Percentiles rank a stretch among this genome's conserved stretches.
phyloP scores from a whole-genome alignment of 345 rosid species.

The Combretum micranthum region DNA sequence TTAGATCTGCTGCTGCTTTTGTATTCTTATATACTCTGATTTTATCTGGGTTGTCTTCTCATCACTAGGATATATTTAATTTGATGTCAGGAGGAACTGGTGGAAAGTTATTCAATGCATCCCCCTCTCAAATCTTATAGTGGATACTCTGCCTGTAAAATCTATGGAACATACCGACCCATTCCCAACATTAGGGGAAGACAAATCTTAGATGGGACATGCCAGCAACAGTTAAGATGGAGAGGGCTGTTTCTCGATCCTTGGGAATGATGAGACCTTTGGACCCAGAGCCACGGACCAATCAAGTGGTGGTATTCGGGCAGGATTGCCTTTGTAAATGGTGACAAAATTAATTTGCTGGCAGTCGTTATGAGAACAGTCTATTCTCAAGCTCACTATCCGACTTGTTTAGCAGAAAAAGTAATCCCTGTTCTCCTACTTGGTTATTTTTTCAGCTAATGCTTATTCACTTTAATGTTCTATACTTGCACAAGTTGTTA shows the following conservation, averaged over 20 bases:
- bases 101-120: conserved; percentile 18
- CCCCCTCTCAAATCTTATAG: conserved; percentile 17
- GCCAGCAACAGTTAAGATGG: conserved; percentile 20
- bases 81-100: conserved; percentile 18
- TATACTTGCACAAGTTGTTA: not conserved
- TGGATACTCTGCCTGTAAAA: conserved; percentile 17
- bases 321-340: conserved; percentile 22
- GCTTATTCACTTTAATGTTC: not conserved
- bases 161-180: conserved; percentile 19
- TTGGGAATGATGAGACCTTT: conserved; percentile 30
- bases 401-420: conserved; percentile 57
- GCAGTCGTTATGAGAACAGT: conserved; percentile 67
- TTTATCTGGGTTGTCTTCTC: not conserved
- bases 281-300: conserved; percentile 33
- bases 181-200: conserved; percentile 19
- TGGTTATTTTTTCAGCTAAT: conserved; percentile 2
- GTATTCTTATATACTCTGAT: not conserved
- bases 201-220: conserved; percentile 20
- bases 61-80: conserved; percentile 12
- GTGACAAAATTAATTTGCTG: conserved; percentile 27
- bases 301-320: conserved; percentile 31
- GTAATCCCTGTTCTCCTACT: conserved; percentile 35
- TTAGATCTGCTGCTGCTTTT: no score
- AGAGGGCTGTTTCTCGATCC: conserved; percentile 20
- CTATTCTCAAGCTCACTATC: conserved; percentile 91